Conservation (phyloP, 73 alveolate genomes). For the Paramecium primaurelia region DNA sequence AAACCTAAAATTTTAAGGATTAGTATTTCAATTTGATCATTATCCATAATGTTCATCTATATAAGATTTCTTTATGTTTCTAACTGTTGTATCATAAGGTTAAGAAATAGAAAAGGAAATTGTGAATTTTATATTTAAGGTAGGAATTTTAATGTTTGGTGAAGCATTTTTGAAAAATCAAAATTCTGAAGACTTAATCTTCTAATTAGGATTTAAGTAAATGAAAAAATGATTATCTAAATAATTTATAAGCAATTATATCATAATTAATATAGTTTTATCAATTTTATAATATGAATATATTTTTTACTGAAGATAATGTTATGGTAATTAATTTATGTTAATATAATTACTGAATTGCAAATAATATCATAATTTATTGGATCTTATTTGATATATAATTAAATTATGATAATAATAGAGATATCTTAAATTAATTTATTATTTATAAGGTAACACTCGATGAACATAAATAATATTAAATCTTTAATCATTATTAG, state of each 20-base stretch:
- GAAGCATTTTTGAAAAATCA: background rate
- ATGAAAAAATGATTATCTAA: background rate
- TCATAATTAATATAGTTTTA: too few species aligned
- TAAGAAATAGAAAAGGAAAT: background rate
- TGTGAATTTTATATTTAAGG: background rate
- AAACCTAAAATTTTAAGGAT: background rate
- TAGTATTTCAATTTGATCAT: background rate
- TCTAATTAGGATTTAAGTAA: background rate
- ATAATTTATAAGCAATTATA: background rate
- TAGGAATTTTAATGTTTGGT: background rate
- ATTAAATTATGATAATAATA: background rate
- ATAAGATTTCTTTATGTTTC: background rate
- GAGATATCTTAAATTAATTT: background rate
- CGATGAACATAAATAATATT: background rate
- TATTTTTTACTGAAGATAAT: too few species aligned
- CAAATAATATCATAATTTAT: too few species aligned
- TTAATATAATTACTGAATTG: too few species aligned
- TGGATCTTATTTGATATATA: too few species aligned
- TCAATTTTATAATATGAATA: too few species aligned
- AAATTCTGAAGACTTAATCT: background rate
- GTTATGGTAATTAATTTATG: too few species aligned
- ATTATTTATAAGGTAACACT: background rate
- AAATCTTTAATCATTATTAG: background rate
- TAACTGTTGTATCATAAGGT: background rate
- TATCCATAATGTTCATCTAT: background rate